Percentiles rank a stretch among this genome's conserved stretches.
phyloP scores from a whole-genome alignment of 805 yeast species.

The Diddensiella caesifluorescens region DNA sequence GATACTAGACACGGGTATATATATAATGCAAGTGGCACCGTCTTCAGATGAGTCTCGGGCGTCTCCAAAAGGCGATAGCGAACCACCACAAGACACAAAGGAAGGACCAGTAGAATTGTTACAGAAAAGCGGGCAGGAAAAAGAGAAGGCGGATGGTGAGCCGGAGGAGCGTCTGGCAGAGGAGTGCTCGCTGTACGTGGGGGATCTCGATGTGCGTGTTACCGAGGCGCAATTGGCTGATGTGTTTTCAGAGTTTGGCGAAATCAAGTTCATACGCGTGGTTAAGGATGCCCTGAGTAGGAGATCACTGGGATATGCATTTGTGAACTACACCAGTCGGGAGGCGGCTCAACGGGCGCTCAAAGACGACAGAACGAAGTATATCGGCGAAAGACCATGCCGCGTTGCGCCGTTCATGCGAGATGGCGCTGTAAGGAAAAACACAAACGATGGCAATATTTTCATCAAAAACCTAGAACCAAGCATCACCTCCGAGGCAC shows the following conservation, averaged over 20 bases:
- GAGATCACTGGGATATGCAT: conserved; percentile 86
- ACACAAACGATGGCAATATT: conserved; percentile 45
- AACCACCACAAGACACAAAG: neutral
- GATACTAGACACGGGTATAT: too few species aligned
- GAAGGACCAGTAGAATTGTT: neutral
- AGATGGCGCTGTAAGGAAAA: conserved; percentile 79
- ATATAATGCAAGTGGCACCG: too few species aligned
- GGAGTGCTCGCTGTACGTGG: conserved; percentile 53
- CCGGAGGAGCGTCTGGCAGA: neutral
- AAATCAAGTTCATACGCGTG: conserved; percentile 81
- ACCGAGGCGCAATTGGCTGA: conserved; percentile 64
- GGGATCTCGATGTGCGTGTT: conserved; percentile 69
- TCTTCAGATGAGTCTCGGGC: too few species aligned
- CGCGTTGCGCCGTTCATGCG: conserved; percentile 94
- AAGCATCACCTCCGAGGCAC: conserved; percentile 46
- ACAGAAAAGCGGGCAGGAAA: neutral
- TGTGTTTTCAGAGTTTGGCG: conserved; percentile 67
- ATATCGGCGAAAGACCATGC: conserved; percentile 79
- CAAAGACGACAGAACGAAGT: conserved; percentile 74
- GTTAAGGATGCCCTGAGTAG: conserved; percentile 87
- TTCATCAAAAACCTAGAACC: conserved; percentile 52
- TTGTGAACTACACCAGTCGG: conserved; percentile 73
- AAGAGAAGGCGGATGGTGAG: neutral
- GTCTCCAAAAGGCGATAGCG: too few species aligned
- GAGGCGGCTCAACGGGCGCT: conserved; percentile 80